Evolutionary conservation across 2,329 filamentous ascomycete genomes (phyloP).

Genomic region (Boeremia lycopersici): DNA sequence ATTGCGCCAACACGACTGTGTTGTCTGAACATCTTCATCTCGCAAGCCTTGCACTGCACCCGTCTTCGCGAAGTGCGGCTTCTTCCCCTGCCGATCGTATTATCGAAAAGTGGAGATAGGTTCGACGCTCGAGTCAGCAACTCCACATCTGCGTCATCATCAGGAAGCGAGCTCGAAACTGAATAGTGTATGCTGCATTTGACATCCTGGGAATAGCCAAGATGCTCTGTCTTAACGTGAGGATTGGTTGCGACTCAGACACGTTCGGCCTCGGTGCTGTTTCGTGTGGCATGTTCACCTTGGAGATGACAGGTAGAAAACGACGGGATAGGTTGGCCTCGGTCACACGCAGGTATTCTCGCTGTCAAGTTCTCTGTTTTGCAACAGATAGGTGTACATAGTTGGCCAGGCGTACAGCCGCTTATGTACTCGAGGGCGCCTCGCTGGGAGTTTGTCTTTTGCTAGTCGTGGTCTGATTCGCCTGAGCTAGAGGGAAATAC

Average conservation of each 20-base stretch:
- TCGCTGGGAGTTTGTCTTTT: constrained; percentile 17
- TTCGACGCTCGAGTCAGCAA: constrained; percentile 3
- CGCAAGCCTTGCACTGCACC: constrained; percentile 4
- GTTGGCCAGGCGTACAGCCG: constrained; percentile 3
- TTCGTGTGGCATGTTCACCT: constrained; percentile 1
- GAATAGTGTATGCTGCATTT: constrained; percentile 1
- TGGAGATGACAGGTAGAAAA: background rate
- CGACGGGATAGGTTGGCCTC: background rate
- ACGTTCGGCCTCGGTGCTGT: constrained; percentile 3
- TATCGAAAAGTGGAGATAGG: constrained; percentile 18
- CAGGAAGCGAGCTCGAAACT: constrained; percentile 2
- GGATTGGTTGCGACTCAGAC: constrained; percentile 2
- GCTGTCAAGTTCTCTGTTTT: background rate
- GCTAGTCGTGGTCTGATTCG: constrained; percentile 2
- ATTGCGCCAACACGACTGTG: constrained; percentile 1
- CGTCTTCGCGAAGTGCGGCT: constrained; percentile 4
- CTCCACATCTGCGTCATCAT: constrained; percentile 17
- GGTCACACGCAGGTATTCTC: background rate
- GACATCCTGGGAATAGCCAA: constrained; percentile 5
- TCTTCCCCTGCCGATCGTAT: constrained; percentile 30
- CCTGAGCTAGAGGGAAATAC: constrained; percentile 1
- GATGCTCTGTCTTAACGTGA: constrained; percentile 4
- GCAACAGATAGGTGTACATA: constrained; percentile 4
- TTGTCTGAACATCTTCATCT: constrained; percentile 16
- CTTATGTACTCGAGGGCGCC: constrained; percentile 18